Conservation (phyloP, 306 rosid genomes). For the Pyrus bretschneideri region DNA sequence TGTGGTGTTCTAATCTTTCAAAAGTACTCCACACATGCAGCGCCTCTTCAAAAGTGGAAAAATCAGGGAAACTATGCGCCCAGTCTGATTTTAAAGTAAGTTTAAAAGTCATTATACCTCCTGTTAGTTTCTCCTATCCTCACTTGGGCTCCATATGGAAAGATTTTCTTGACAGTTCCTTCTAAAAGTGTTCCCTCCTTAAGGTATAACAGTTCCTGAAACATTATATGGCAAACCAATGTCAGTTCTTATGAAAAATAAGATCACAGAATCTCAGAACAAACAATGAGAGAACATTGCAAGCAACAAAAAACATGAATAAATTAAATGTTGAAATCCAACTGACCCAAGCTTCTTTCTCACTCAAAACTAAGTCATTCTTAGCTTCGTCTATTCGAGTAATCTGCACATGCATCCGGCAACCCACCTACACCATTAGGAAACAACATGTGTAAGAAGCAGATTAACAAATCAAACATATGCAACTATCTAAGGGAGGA, state of each 20-base stretch:
- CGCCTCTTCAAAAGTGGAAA: background rate
- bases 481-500: background rate
- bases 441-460: conserved; percentile 17
- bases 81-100: conserved; percentile 2
- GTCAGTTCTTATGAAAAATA: conserved; percentile 6
- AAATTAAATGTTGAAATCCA: conserved; percentile 13
- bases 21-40: too few species aligned
- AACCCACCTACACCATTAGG: conserved; percentile 63
- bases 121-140: conserved; percentile 61
- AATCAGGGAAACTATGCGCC: background rate
- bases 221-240: conserved; percentile 8
- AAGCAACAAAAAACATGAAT: conserved; percentile 8
- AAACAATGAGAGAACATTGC: background rate
- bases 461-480: background rate
- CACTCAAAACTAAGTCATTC: conserved; percentile 72
- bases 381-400: conserved; percentile 68
- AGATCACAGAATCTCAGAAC: background rate
- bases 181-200: conserved; percentile 78
- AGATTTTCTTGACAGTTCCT: conserved; percentile 72
- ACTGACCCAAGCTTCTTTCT: conserved; percentile 90
- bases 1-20: background rate
- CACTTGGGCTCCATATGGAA: conserved; percentile 85
- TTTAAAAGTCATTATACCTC: conserved; percentile 39
- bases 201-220: conserved; percentile 62
- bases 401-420: conserved; percentile 50